phyloP scores from a whole-genome alignment of 1,284 basidiomycete genomes.

The Ustanciosporium gigantosporum region DNA sequence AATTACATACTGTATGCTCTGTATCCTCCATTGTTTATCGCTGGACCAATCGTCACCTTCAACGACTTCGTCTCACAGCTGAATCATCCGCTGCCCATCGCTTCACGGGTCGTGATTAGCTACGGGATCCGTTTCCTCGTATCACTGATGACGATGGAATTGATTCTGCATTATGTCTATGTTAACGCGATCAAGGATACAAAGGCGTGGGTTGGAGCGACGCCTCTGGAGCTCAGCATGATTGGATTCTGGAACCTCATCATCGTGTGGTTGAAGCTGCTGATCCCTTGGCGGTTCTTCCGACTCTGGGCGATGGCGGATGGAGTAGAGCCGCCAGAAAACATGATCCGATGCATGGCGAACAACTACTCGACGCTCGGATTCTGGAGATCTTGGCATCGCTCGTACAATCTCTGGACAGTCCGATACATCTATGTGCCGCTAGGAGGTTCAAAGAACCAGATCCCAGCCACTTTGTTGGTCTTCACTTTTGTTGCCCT shows the following conservation, averaged over 20 bases:
- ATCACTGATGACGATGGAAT: slow-evolving; percentile 83
- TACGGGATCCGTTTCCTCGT: slow-evolving; percentile 77
- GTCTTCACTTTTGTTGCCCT: slow-evolving; percentile 98
- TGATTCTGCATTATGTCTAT: slow-evolving; percentile 91
- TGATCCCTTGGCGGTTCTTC: slow-evolving; percentile 97
- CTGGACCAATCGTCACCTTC: slow-evolving; percentile 93
- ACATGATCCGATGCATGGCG: slow-evolving; percentile 97
- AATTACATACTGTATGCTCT: slow-evolving; percentile 77
- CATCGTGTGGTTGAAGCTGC: slow-evolving; percentile 96
- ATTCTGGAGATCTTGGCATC: slow-evolving; percentile 96
- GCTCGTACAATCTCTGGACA: slow-evolving; percentile 95
- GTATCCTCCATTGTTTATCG: slow-evolving; percentile 92
- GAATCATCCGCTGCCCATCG: slow-evolving; percentile 12
- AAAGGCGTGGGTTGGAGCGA: slow-evolving; percentile 71
- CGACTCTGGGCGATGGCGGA: slow-evolving; percentile 89
- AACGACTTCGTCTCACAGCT: slow-evolving; percentile 94
- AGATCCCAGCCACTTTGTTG: slow-evolving; percentile 72
- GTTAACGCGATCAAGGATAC: slow-evolving; percentile 94
- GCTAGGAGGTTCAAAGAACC: slow-evolving; percentile 74
- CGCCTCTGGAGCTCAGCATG: slow-evolving; percentile 82
- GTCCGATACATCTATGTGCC: slow-evolving; percentile 87
- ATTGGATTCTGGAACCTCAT: slow-evolving; percentile 97
- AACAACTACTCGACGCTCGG: slow-evolving; percentile 94
- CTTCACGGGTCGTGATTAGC: slow-evolving; percentile 50
- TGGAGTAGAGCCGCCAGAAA: slow-evolving; percentile 91